phyloP scores from a whole-genome alignment of 23 red algal species.

The Pyropia haitanensis region DNA sequence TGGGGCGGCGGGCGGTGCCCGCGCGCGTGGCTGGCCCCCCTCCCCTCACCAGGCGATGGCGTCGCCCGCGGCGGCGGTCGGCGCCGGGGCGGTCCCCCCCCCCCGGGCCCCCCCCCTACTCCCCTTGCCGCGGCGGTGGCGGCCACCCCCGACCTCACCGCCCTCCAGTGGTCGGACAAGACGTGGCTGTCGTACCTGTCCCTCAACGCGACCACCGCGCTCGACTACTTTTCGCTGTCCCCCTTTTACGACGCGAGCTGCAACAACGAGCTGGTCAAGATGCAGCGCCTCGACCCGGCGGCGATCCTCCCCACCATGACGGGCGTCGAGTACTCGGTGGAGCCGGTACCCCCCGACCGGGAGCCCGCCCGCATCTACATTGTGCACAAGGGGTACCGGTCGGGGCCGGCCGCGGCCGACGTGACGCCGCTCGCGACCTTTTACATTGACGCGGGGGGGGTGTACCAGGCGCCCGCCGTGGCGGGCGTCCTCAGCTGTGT shows the following conservation, averaged over 20 bases:
- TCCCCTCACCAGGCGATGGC: too few relatives aligned
- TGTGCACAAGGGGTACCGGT: constrained; percentile 30
- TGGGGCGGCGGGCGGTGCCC: too few relatives aligned
- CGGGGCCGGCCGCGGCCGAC: constrained; percentile 14
- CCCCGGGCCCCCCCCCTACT: too few relatives aligned
- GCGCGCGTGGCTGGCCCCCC: too few relatives aligned
- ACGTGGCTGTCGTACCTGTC: constrained; percentile 72
- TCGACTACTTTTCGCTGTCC: constrained; percentile 88
- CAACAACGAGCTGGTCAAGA: constrained; percentile 86
- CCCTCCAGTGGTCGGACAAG: constrained; percentile 74
- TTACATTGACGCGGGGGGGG: constrained; percentile 54
- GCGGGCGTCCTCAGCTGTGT: constrained; percentile 30
- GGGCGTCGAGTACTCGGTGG: constrained; percentile 62
- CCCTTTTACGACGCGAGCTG: constrained; percentile 86
- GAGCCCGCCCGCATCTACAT: constrained; percentile 55
- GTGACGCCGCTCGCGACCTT: constrained; percentile 52
- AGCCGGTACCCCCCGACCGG: background rate
- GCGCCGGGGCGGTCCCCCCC: too few relatives aligned
- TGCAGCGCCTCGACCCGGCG: constrained; percentile 70
- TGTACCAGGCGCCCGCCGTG: constrained; percentile 66
- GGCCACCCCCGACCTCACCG: constrained; percentile 37
- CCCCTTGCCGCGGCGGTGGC: too few relatives aligned
- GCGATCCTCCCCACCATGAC: constrained; percentile 50
- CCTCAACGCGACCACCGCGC: constrained; percentile 54
- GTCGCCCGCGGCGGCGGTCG: too few relatives aligned